phyloP scores from a whole-genome alignment of 2,329 filamentous ascomycete genomes.

The Nigrograna mackinnonii region DNA sequence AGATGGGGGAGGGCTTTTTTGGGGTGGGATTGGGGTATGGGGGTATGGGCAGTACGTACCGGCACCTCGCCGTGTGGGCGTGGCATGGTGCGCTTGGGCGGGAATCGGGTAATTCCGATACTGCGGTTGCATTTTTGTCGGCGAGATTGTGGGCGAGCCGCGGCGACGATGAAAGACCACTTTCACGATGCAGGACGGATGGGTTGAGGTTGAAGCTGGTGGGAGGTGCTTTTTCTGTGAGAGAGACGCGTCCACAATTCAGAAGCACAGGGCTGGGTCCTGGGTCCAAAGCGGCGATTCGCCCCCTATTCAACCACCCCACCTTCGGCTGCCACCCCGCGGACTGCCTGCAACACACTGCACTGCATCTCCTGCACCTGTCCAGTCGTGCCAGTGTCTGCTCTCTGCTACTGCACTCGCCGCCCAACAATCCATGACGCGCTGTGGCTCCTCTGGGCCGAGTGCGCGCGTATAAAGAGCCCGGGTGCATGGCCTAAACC shows the following conservation, averaged over 20 bases:
- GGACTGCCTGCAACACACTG: slow-evolving; percentile 18
- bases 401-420: too few relatives aligned
- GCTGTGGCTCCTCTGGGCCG: too few relatives aligned
- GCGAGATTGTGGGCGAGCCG: slow-evolving; percentile 15
- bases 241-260: slow-evolving; percentile 31
- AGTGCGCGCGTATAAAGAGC: too few relatives aligned
- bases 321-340: slow-evolving; percentile 17
- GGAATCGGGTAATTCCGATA: slow-evolving; percentile 51
- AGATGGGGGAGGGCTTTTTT: slow-evolving; percentile 16
- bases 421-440: too few relatives aligned
- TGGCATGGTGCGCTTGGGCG: slow-evolving; percentile 40
- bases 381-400: too few relatives aligned
- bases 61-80: slow-evolving; percentile 42
- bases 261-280: slow-evolving; percentile 19
- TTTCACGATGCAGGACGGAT: slow-evolving; percentile 26
- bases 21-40: slow-evolving; percentile 7
- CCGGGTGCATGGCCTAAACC: too few relatives aligned
- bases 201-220: slow-evolving; percentile 17
- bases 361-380: neutral
- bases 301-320: slow-evolving; percentile 25
- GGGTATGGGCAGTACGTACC: slow-evolving; percentile 37
- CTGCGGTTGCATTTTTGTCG: slow-evolving; percentile 46
- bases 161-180: slow-evolving; percentile 32
- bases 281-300: slow-evolving; percentile 19
- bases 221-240: slow-evolving; percentile 23